Base-by-base conservation (phyloP, 192 early-diverging fungal species). In the Geranomyces michiganensis region DNA sequence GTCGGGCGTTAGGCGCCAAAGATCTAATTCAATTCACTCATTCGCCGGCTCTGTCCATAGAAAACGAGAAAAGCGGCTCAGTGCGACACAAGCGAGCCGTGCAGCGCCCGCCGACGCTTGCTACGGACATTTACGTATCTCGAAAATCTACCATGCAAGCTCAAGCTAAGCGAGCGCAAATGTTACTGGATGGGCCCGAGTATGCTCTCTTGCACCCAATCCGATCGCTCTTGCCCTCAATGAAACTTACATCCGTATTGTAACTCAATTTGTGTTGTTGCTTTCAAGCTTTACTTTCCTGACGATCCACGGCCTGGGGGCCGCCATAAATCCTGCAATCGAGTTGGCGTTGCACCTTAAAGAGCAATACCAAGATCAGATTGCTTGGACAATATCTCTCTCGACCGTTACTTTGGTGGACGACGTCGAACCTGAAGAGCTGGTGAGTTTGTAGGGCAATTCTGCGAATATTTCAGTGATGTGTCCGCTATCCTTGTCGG, bases 61-160 rank as follows among this genome's bases (percentile, higher is more conserved):
- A 6, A 60, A 27, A 27, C 5, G 58, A 2, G 30, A 32, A 60
- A 2, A 29, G 30, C 26, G 15, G 27, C 58, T 19, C 15, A 19
- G 17, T 60, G 33, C 48, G 68, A 12, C 76, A 87, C 51, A 90
- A 90, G 76, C 70, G 91, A 6, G 66, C 78, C 33, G 90, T 91
- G 59, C 75, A 87, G 59, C 78, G 87, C 27, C 82, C 90, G 15
- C 82, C 88, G 13, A 88, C 86, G 8, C 81, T 85, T 21, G 80
- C 82, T 36, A 89, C 85, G 10, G 92, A 95, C 74, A 91, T 95
- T 31, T 95, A 93, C 73, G 87, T 92, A 22, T 91, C 93, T 0
- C 71, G 80, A 8, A 89, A 88, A 48, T 87, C 88, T 10, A 82
- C 78, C 58, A 85, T 90, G 73, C 76, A 71, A 61, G 80, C 83